A percentile compares a stretch with the other conserved stretches of the same genome.
These are phyloP conservation scores for Globisporangium polare DNA, from an alignment of 352 stramenopile species.

Conservation along the genomic window DNA sequence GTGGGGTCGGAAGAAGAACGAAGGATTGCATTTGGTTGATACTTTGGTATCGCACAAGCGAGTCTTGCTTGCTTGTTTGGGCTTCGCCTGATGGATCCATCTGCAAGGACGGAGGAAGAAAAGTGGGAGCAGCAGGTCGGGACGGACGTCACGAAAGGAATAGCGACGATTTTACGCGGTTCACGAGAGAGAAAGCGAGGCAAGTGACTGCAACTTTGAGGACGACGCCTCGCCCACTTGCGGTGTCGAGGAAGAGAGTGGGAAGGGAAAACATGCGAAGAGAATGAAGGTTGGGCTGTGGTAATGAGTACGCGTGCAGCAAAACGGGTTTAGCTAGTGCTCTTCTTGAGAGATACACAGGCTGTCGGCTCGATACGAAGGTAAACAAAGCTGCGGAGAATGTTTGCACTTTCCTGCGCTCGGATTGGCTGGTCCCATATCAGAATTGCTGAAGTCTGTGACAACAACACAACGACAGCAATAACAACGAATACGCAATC, in stretches of 20 bases:
- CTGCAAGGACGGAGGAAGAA: constrained; percentile 1
- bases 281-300: background rate
- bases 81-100: constrained; percentile 1
- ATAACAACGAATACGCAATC: background rate
- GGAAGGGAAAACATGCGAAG: background rate
- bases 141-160: background rate
- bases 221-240: background rate
- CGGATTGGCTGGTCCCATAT: background rate
- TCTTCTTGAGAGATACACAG: too few relatives aligned
- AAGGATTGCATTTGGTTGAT: background rate
- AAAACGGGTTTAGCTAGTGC: too few relatives aligned
- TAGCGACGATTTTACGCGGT: background rate
- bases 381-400: background rate
- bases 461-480: constrained; percentile 1
- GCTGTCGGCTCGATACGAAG: background rate
- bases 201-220: background rate
- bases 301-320: too few relatives aligned
- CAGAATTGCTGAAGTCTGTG: background rate
- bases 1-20: background rate
- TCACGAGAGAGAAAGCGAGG: background rate
- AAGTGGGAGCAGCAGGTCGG: background rate
- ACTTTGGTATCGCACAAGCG: constrained; percentile 1
- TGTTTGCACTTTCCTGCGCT: background rate
- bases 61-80: background rate
- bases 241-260: background rate